phyloP scores from a whole-genome alignment of 1,139 yeast genomes.

The Meyerozyma smithsonii region DNA sequence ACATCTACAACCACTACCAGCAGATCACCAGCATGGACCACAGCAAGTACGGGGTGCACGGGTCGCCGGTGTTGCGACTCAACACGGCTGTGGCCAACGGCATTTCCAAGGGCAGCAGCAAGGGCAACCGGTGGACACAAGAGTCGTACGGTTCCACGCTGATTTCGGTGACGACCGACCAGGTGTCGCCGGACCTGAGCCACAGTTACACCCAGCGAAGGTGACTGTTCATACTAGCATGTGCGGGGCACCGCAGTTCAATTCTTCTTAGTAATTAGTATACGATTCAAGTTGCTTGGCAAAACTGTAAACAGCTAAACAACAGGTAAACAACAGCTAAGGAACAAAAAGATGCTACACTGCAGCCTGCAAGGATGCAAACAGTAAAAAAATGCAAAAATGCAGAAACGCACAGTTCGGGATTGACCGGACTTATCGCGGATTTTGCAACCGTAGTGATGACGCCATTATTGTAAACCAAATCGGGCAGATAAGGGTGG shows the following conservation, averaged over 20 bases:
- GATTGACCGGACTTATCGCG: no score
- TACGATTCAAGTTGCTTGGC: background rate
- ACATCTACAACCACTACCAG: conserved; percentile 20
- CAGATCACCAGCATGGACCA: conserved; percentile 8
- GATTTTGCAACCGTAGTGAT: no score
- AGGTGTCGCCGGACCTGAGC: background rate
- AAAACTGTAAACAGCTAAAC: no score
- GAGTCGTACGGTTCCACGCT: background rate
- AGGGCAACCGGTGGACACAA: background rate
- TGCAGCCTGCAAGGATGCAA: no score
- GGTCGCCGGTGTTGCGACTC: background rate
- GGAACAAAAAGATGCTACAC: no score
- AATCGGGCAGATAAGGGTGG: no score
- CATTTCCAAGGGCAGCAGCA: background rate
- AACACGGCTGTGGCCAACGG: background rate
- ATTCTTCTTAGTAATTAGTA: background rate
- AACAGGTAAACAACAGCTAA: no score
- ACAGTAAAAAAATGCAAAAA: no score
- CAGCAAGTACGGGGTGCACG: background rate
- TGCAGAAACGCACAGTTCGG: no score
- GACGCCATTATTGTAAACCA: no score
- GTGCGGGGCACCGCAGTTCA: conserved; percentile 1
- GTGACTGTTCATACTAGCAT: no score
- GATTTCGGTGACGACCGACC: background rate
- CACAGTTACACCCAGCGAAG: background rate